Conservation (phyloP, 2,329 filamentous ascomycete genomes). For the Canariomyces notabilis region DNA sequence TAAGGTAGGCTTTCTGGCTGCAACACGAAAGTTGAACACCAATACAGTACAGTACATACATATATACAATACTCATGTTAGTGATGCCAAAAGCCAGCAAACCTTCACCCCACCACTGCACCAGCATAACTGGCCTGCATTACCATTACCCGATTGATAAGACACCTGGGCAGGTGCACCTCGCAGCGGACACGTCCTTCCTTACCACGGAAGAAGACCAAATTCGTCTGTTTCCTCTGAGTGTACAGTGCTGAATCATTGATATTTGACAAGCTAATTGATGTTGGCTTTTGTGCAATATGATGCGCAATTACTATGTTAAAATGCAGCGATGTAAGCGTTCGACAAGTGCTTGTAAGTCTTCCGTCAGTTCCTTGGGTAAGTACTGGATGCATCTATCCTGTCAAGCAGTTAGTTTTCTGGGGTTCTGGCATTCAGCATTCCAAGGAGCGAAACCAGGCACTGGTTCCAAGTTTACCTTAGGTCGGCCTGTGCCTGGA, state of each 20-base stretch:
- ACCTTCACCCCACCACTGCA: not conserved
- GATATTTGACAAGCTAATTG: not conserved
- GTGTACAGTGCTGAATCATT: not conserved
- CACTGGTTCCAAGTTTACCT: conserved; percentile 12
- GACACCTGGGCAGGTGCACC: too few relatives aligned
- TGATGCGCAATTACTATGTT: conserved; percentile 6
- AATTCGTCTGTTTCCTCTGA: not conserved
- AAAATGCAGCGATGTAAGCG: conserved; percentile 7
- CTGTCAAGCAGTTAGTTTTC: conserved; percentile 13
- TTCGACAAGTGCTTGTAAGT: not conserved
- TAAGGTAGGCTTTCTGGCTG: too few relatives aligned
- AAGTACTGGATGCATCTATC: conserved; percentile 16
- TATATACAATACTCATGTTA: too few relatives aligned
- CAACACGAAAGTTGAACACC: too few relatives aligned
- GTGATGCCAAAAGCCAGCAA: not conserved
- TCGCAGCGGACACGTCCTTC: not conserved
- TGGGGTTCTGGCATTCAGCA: conserved; percentile 12
- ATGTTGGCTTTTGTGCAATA: conserved; percentile 7
- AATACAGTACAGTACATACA: too few relatives aligned
- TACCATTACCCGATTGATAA: too few relatives aligned
- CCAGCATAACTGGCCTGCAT: too few relatives aligned
- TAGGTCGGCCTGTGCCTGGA: too few relatives aligned
- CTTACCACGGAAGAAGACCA: conserved; percentile 7
- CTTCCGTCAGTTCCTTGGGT: conserved; percentile 13
- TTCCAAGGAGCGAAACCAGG: conserved; percentile 6